A percentile compares a stretch with the other conserved stretches of the same genome.
These are phyloP conservation scores for Trametes cinnabarina DNA, from an alignment of 768 basidiomycete species.

Conservation along the genomic window DNA sequence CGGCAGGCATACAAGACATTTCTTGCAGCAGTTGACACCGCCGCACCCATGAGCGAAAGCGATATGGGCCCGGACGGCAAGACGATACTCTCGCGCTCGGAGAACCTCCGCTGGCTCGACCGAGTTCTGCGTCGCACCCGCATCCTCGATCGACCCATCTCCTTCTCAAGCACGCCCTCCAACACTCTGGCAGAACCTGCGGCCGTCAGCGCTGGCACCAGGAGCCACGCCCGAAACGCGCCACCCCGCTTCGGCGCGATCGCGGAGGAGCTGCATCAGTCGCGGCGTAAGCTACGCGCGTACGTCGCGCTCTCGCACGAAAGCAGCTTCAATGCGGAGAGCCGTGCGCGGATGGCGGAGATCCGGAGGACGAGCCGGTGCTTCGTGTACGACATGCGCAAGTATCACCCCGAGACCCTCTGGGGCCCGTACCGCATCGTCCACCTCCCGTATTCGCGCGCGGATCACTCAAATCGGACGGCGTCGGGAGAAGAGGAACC, in stretches of 20 bases:
- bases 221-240: background rate
- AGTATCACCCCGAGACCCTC: conserved; percentile 47
- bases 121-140: conserved; percentile 40
- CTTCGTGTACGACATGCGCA: conserved; percentile 63
- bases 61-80: background rate
- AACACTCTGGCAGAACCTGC: too few species aligned
- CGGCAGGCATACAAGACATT: conserved; percentile 39
- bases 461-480: background rate
- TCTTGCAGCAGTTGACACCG: conserved; percentile 28
- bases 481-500: background rate
- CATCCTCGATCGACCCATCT: conserved; percentile 2
- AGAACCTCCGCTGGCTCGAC: conserved; percentile 47
- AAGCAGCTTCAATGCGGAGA: conserved; percentile 25
- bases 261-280: conserved; percentile 24
- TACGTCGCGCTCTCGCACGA: conserved; percentile 48
- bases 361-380: conserved; percentile 50
- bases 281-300: conserved; percentile 45
- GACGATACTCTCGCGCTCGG: conserved; percentile 31
- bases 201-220: background rate
- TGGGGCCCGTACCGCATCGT: conserved; percentile 57
- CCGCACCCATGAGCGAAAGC: conserved; percentile 8
- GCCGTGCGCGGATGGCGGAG: conserved; percentile 25
- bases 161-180: background rate
- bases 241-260: background rate
- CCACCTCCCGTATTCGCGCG: background rate